phyloP scores from a whole-genome alignment of 2,329 filamentous ascomycete genomes.

The Aschersonia sp. region DNA sequence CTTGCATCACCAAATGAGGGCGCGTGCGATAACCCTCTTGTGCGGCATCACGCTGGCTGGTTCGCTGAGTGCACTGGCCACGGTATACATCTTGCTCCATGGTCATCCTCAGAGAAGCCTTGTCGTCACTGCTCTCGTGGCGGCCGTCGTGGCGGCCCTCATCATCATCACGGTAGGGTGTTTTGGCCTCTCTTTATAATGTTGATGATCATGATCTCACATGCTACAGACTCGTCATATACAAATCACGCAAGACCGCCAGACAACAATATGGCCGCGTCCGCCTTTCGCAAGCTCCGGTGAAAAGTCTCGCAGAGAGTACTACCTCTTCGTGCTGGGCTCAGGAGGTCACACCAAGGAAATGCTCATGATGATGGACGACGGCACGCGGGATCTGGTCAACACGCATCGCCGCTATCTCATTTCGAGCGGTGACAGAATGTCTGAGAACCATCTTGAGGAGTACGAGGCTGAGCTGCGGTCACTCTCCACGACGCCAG shows the following conservation, averaged over 20 bases:
- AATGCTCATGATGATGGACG: constrained; percentile 72
- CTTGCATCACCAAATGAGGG: too few relatives aligned
- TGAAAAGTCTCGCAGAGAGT: constrained; percentile 13
- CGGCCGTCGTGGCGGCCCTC: constrained; percentile 8
- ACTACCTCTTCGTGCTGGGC: constrained; percentile 72
- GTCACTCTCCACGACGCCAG: constrained; percentile 14
- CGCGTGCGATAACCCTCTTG: too few relatives aligned
- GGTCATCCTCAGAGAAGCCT: too few relatives aligned
- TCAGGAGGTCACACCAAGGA: constrained; percentile 92
- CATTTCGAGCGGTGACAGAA: constrained; percentile 58
- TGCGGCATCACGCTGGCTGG: neutral
- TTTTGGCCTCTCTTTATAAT: neutral
- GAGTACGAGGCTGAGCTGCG: constrained; percentile 23
- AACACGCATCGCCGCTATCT: constrained; percentile 66
- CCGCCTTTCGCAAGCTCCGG: neutral
- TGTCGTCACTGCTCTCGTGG: constrained; percentile 8
- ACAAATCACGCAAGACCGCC: constrained; percentile 11
- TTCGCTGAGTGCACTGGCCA: neutral
- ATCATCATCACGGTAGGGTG: constrained; percentile 17
- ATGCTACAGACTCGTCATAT: constrained; percentile 14
- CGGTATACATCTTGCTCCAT: neutral
- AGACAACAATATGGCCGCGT: constrained; percentile 6
- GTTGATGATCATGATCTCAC: neutral
- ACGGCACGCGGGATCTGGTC: constrained; percentile 34
- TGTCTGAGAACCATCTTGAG: constrained; percentile 56